Evolutionary conservation across 2,329 filamentous ascomycete genomes (phyloP).

Genomic region (Talaromyces rugulosus): DNA sequence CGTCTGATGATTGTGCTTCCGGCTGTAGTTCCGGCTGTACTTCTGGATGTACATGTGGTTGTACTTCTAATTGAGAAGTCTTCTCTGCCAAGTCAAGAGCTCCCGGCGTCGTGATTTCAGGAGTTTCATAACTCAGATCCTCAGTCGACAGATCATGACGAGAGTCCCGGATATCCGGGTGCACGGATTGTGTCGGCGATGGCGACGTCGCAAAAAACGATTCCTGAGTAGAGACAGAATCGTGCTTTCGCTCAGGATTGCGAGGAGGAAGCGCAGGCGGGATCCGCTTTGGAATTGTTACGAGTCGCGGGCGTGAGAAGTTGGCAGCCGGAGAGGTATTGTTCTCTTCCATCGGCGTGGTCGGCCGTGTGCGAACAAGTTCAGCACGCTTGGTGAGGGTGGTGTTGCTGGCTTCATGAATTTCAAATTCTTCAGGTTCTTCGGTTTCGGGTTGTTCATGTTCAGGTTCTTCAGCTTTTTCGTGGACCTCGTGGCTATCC

Average conservation of each 20-base stretch:
- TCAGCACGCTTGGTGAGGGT: conserved; percentile 42
- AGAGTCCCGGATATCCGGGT: conserved; percentile 19
- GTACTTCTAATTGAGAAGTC: neutral
- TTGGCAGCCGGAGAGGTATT: conserved; percentile 55
- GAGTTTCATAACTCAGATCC: neutral
- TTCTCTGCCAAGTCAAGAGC: neutral
- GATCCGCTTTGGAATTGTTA: conserved; percentile 75
- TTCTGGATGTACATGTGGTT: neutral
- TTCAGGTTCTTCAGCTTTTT: conserved; percentile 14
- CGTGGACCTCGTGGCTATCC: conserved; percentile 22
- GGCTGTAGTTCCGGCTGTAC: neutral
- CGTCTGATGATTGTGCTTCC: neutral
- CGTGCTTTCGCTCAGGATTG: conserved; percentile 52
- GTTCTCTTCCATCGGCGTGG: conserved; percentile 39
- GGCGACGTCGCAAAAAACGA: conserved; percentile 23
- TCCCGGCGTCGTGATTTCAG: conserved; percentile 21
- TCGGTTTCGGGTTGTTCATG: conserved; percentile 6
- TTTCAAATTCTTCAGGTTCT: conserved; percentile 28
- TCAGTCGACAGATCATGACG: conserved; percentile 13
- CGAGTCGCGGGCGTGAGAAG: conserved; percentile 72
- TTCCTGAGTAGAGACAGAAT: conserved; percentile 19
- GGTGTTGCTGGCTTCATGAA: conserved; percentile 50
- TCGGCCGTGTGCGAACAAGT: conserved; percentile 31
- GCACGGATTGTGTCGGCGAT: conserved; percentile 18
- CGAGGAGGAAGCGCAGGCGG: conserved; percentile 73